Evolutionary conservation across 306 rosid genomes (phyloP).

Genomic region (Acmispon strigosus): DNA sequence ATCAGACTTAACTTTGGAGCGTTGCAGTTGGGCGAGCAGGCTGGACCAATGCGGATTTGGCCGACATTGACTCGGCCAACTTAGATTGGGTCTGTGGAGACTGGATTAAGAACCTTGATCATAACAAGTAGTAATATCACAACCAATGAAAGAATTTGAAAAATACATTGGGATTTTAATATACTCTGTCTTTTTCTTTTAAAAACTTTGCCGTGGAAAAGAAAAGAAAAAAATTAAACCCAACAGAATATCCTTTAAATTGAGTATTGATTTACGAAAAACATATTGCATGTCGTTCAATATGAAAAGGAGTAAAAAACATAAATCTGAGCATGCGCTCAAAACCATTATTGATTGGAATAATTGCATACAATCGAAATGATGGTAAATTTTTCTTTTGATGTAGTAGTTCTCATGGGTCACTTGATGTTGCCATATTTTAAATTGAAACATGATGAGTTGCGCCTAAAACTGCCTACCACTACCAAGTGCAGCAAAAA

Average conservation of each 20-base stretch:
- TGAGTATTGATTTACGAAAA: background rate
- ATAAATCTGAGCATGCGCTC: conserved; percentile 14
- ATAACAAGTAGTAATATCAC: too few species aligned
- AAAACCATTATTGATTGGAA: conserved; percentile 17
- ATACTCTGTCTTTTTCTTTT: too few species aligned
- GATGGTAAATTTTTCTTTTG: conserved; percentile 13
- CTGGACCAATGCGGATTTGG: too few species aligned
- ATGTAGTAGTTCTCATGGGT: conserved; percentile 8
- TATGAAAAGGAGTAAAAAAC: background rate
- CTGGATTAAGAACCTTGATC: too few species aligned
- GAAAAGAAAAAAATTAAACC: too few species aligned
- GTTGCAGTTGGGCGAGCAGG: too few species aligned
- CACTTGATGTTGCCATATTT: conserved; percentile 25
- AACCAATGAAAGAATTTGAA: too few species aligned
- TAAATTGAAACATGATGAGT: conserved; percentile 20
- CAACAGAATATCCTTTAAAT: background rate
- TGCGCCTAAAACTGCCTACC: conserved; percentile 22
- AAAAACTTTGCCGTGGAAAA: too few species aligned
- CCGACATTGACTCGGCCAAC: too few species aligned
- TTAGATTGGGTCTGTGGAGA: too few species aligned
- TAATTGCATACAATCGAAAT: conserved; percentile 27
- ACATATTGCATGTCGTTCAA: conserved; percentile 6
- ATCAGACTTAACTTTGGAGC: too few species aligned
- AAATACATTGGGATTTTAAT: too few species aligned
- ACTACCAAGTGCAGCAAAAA: conserved; percentile 16